phyloP scores from a whole-genome alignment of 495 filamentous ascomycete genomes.

The Geoglossum glabrum region DNA sequence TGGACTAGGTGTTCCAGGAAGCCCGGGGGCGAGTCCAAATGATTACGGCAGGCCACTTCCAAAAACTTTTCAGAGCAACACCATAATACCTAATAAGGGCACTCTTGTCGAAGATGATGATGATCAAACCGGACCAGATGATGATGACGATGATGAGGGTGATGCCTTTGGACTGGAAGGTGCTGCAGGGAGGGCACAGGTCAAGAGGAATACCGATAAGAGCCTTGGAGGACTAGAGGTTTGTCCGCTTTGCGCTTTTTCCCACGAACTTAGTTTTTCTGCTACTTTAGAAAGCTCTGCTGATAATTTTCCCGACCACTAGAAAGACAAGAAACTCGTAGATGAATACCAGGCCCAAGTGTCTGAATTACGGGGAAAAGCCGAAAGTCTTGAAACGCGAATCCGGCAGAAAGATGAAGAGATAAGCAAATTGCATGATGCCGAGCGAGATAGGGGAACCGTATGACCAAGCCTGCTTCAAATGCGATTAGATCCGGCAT shows the following conservation, averaged over 20 bases:
- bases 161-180: constrained; percentile 37
- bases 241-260: not conserved
- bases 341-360: constrained; percentile 64
- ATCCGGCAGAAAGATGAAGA: constrained; percentile 38
- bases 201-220: constrained; percentile 18
- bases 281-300: not conserved
- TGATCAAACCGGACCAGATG: constrained; percentile 36
- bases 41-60: constrained; percentile 45
- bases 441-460: constrained; percentile 27
- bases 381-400: constrained; percentile 46
- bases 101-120: constrained; percentile 97
- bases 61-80: constrained; percentile 88
- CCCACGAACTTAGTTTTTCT: not conserved
- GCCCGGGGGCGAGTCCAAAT: constrained; percentile 16
- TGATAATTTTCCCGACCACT: not conserved
- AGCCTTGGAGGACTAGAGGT: not conserved
- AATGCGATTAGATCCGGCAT: not conserved
- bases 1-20: not conserved
- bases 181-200: constrained; percentile 26
- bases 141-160: constrained; percentile 45
- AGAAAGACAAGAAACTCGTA: constrained; percentile 50
- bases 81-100: constrained; percentile 91
- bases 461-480: not conserved
- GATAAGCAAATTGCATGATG: constrained; percentile 24
- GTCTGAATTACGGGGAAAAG: constrained; percentile 47